Base-by-base conservation (phyloP, 1,284 basidiomycete genomes). In the Singerocomus rubriflavus region DNA sequence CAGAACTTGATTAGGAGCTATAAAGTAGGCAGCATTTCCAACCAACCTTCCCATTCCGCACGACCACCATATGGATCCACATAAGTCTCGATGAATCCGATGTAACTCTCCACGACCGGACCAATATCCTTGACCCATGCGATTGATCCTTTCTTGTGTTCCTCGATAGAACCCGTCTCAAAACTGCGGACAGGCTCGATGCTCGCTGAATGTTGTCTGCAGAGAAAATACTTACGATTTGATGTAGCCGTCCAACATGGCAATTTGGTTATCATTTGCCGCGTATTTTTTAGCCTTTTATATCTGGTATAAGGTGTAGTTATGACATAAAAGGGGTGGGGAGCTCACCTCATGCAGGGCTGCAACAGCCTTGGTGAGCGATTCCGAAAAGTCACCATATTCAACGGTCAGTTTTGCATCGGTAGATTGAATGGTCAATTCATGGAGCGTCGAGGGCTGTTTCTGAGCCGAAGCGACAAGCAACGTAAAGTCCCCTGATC, bases 81-180 rank as follows among this genome's bases (percentile, higher is more conserved):
- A 55, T 93, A 93, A 1, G 85, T 88, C 67, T 85, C 83, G 41
- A 85, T 77, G 62, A 85, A 87, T 25, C 91, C 91, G 49, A 93
- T 82, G 67, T 93, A 92, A 33, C 79, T 86, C 68, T 93, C 91
- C 11, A 94, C 91, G n/a, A 87, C 84, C 10, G 91, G 91, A 0
- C 88, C 87, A 27, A 90, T 71, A 64, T 94, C 91, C 68, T 87
- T 84, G 25, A 94, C 91, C 91, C 91, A 94, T 55, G 82, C 73
- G 37, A 72, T 79, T 1, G 87, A 90, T 0, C 79, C 90, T 42
- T 84, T 75, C 65, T 88, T 85, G 73, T 93, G 90, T 26, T 79
- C 84, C 49, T 84, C 76, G 52, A 93, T 83, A 6, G 86, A 88
- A 13, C 91, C 91, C 5, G 82, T 84, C 58, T 79, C 71, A 64